Conservation (phyloP, 208 protist genomes). For the Wallacemonas collosoma region DNA sequence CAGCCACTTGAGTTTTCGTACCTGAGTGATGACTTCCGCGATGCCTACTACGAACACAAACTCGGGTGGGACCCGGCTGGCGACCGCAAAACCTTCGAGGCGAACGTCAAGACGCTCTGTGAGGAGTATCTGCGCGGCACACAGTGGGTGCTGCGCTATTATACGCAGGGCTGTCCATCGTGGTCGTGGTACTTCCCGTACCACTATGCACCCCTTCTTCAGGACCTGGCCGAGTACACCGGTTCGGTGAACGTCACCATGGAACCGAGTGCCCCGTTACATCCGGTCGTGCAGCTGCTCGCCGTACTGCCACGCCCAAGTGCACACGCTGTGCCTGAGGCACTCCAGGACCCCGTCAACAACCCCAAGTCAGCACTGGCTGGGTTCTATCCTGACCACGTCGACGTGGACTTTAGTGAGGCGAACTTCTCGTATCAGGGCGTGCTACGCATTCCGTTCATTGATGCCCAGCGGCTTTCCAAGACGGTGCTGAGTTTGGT, state of each 20-base stretch:
- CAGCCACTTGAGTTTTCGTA: slow-evolving; percentile 85
- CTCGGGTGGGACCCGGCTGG: slow-evolving; percentile 68
- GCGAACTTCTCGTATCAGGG: slow-evolving; percentile 94
- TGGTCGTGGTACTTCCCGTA: slow-evolving; percentile 99
- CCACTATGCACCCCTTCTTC: slow-evolving; percentile 98
- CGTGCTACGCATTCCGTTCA: slow-evolving; percentile 88
- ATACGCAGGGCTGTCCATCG: slow-evolving; percentile 96
- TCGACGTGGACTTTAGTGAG: slow-evolving; percentile 97
- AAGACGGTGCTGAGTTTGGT: slow-evolving; percentile 63
- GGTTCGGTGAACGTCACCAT: slow-evolving; percentile 69
- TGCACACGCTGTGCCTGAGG: slow-evolving; percentile 90
- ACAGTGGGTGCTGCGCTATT: slow-evolving; percentile 99
- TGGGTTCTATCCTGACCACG: slow-evolving; percentile 97
- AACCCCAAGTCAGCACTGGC: slow-evolving; percentile 92
- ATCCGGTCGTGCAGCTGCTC: slow-evolving; percentile 98
- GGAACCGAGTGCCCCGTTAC: slow-evolving; percentile 84
- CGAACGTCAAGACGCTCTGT: slow-evolving; percentile 66
- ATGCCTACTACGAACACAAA: slow-evolving; percentile 83
- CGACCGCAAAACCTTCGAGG: slow-evolving; percentile 63
- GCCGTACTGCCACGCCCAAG: slow-evolving; percentile 94
- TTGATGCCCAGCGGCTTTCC: slow-evolving; percentile 65
- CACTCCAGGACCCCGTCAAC: slow-evolving; percentile 90
- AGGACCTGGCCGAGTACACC: slow-evolving; percentile 77
- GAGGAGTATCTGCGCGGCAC: slow-evolving; percentile 96
- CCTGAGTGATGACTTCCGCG: slow-evolving; percentile 64